Evolutionary conservation across 495 filamentous ascomycete species (phyloP).

Genomic region (Penicillium samsonianum): DNA sequence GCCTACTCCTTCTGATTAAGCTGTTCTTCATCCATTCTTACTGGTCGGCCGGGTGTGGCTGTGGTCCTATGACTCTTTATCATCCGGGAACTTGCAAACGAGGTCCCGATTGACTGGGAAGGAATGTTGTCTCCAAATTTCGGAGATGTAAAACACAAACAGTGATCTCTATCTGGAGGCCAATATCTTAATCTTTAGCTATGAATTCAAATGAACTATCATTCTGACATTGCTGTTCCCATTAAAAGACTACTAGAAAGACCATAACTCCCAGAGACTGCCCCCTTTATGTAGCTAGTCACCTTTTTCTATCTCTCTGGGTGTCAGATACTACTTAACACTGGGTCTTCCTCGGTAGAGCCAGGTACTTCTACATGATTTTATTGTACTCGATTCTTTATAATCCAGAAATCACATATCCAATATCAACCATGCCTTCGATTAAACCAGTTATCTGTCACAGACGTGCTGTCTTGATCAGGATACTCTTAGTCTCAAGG

Average conservation of each 20-base stretch:
- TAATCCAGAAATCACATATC: background rate
- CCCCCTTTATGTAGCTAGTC: no score
- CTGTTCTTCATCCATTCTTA: background rate
- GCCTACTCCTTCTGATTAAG: constrained; percentile 14
- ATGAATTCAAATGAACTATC: background rate
- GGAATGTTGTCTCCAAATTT: background rate
- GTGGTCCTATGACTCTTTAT: background rate
- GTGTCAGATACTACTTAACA: background rate
- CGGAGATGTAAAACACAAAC: background rate
- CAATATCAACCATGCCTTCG: background rate
- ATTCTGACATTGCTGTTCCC: background rate
- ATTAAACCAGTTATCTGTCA: background rate
- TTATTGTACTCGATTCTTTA: background rate
- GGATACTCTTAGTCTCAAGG: constrained; percentile 51
- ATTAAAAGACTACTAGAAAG: background rate
- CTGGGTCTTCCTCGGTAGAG: background rate
- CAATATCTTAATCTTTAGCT: background rate
- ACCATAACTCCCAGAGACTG: background rate
- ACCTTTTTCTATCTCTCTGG: no score
- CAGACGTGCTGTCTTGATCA: constrained; percentile 26
- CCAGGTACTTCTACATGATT: background rate
- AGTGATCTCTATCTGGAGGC: background rate
- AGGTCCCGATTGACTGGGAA: background rate
- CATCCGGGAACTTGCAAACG: background rate
- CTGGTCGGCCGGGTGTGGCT: background rate